Conservation (phyloP, 345 rosid species). For the Hibiscus tridactylites region DNA sequence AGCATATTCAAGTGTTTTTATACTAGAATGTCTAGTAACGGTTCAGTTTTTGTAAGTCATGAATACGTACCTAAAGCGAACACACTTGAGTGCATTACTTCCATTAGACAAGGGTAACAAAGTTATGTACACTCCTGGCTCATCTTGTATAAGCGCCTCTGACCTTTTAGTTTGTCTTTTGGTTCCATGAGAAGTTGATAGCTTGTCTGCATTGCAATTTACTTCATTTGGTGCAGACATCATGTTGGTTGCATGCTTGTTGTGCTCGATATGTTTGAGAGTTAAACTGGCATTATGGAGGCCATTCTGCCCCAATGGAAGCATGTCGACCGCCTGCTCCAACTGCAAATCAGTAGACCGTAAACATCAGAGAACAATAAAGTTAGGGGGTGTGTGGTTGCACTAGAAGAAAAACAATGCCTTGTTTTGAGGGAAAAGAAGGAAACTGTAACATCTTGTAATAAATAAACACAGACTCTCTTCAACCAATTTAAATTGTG, state of each 20-base stretch:
- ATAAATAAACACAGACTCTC: not conserved
- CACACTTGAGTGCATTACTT: conserved; percentile 65
- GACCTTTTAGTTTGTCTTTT: conserved; percentile 40
- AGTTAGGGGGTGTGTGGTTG: not conserved
- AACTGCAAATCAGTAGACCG: conserved; percentile 36
- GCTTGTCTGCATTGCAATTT: conserved; percentile 18
- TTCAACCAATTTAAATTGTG: not conserved
- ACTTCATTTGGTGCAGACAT: conserved; percentile 29
- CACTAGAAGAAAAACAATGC: not conserved
- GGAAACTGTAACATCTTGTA: no score
- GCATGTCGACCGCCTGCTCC: conserved; percentile 14
- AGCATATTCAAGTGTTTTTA: not conserved
- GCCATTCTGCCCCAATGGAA: not conserved
- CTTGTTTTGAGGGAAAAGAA: not conserved
- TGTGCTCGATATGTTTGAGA: conserved; percentile 21
- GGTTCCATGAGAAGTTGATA: conserved; percentile 30
- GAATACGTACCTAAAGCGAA: conserved; percentile 68
- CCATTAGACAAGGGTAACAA: conserved; percentile 50
- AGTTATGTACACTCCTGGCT: conserved; percentile 80
- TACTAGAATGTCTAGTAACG: not conserved
- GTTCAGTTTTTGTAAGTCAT: not conserved
- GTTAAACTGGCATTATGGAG: conserved; percentile 20
- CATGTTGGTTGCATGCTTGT: conserved; percentile 26
- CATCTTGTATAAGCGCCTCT: conserved; percentile 58
- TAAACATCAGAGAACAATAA: conserved; percentile 8